A percentile compares a stretch with the other conserved stretches of the same genome.
These are phyloP conservation scores for Cutaneotrichosporon daszewskae DNA, from an alignment of 1,284 basidiomycete species.

Conservation along the genomic window DNA sequence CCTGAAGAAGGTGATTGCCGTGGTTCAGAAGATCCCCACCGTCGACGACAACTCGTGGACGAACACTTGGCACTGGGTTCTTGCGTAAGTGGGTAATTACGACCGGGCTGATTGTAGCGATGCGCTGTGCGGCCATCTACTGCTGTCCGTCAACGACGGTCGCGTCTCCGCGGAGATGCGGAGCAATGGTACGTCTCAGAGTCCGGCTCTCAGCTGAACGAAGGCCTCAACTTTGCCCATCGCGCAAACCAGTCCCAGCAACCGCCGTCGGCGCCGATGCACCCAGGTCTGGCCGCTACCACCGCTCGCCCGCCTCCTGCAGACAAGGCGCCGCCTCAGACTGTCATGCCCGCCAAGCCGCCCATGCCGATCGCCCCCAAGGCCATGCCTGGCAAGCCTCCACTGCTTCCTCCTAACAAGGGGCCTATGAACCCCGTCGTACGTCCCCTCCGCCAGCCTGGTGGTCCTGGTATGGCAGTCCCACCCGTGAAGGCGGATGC, in stretches of 20 bases:
- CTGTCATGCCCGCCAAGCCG: too few species aligned
- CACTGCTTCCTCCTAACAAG: too few species aligned
- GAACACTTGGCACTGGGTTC: constrained; percentile 98
- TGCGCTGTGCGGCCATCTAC: constrained; percentile 80
- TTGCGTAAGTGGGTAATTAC: constrained; percentile 49
- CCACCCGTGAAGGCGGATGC: too few species aligned
- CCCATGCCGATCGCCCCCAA: too few species aligned
- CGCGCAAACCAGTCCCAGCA: constrained; percentile 29
- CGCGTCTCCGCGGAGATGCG: constrained; percentile 86
- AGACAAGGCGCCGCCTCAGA: too few species aligned
- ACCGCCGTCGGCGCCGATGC: constrained; percentile 44
- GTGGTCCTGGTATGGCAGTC: too few species aligned
- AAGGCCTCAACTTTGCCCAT: constrained; percentile 88
- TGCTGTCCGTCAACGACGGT: constrained; percentile 85
- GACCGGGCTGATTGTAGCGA: constrained; percentile 58
- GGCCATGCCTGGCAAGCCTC: constrained; percentile 8
- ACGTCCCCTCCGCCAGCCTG: too few species aligned
- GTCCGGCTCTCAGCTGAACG: not conserved
- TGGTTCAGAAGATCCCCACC: constrained; percentile 55
- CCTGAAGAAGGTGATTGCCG: constrained; percentile 81
- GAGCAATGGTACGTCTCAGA: constrained; percentile 65
- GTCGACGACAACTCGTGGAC: constrained; percentile 74
- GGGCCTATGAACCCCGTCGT: too few species aligned
- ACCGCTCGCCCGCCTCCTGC: too few species aligned
- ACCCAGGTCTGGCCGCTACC: too few species aligned